Evolutionary conservation across 2,329 filamentous ascomycete species (phyloP).

Genomic region (Cordyceps fumosorosea): DNA sequence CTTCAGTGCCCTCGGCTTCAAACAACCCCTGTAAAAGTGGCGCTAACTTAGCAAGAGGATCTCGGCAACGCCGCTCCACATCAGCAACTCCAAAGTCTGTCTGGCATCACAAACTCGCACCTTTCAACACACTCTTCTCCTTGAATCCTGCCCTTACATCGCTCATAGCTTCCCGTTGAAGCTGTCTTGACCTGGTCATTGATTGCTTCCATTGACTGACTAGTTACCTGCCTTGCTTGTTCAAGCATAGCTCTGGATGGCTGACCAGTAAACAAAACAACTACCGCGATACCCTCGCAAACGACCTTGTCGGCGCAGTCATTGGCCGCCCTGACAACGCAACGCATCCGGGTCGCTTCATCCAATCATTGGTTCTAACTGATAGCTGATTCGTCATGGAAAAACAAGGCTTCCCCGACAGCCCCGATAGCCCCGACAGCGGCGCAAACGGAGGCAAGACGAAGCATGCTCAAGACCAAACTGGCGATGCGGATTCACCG

Average conservation of each 20-base stretch:
- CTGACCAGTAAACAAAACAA: no score
- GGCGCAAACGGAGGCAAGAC: neutral
- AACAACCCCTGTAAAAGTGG: neutral
- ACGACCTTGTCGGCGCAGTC: neutral
- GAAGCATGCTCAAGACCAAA: neutral
- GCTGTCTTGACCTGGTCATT: no score
- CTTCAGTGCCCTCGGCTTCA: neutral
- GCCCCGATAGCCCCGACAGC: neutral
- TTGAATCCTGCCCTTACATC: neutral
- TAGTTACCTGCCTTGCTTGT: no score
- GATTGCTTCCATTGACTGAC: no score
- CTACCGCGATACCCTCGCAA: neutral
- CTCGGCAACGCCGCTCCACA: constrained; percentile 2
- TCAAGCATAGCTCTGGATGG: no score
- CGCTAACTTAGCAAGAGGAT: neutral
- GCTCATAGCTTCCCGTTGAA: no score
- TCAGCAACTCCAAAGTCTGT: neutral
- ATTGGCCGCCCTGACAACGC: neutral
- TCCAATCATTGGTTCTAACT: neutral
- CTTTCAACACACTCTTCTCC: neutral
- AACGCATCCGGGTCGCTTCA: neutral
- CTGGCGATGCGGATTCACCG: neutral
- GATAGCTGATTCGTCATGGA: neutral
- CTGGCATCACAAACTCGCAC: neutral
- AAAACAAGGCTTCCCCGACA: neutral